Percentiles rank a stretch among this genome's conserved stretches.
phyloP scores from a whole-genome alignment of 495 filamentous ascomycete genomes.

The Paragyromitra xinjiangensis region DNA sequence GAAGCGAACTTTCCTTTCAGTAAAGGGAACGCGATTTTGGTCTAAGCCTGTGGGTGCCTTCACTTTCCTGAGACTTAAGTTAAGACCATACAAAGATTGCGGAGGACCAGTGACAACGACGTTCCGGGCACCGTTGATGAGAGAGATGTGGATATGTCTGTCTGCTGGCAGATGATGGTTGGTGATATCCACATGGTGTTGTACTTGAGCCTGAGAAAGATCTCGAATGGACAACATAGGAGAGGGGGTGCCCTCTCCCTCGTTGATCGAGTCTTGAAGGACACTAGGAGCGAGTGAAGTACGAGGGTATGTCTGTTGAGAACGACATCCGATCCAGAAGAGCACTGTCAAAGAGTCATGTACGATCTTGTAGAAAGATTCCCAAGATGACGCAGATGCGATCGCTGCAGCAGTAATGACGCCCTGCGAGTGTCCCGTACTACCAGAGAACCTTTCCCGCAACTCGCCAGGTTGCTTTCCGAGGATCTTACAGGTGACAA shows the following conservation, averaged over 20 bases:
- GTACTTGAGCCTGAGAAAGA: slow-evolving; percentile 80
- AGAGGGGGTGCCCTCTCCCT: slow-evolving; percentile 91
- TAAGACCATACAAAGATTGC: slow-evolving; percentile 93
- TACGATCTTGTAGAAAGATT: slow-evolving; percentile 80
- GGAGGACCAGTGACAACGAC: slow-evolving; percentile 97
- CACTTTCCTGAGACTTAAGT: slow-evolving; percentile 90
- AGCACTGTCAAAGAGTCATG: slow-evolving; percentile 85
- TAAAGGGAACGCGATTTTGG: slow-evolving; percentile 93
- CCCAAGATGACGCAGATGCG: slow-evolving; percentile 86
- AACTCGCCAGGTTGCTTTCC: slow-evolving; percentile 87
- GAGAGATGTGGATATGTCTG: slow-evolving; percentile 90
- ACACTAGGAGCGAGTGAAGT: slow-evolving; percentile 91
- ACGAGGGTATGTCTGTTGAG: slow-evolving; percentile 94
- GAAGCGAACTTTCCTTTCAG: slow-evolving; percentile 93
- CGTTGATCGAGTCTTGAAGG: slow-evolving; percentile 92
- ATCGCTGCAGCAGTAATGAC: slow-evolving; percentile 93
- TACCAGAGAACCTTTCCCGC: slow-evolving; percentile 79
- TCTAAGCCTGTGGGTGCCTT: slow-evolving; percentile 96
- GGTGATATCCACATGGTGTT: slow-evolving; percentile 93
- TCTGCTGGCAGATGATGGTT: slow-evolving; percentile 94
- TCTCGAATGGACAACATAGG: slow-evolving; percentile 98
- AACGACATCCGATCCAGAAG: slow-evolving; percentile 99
- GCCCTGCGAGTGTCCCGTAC: slow-evolving; percentile 97
- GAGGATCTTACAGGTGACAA: slow-evolving; percentile 86
- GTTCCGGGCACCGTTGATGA: slow-evolving; percentile 95